Evolutionary conservation across 169 alveolate genomes (phyloP), one percentile per base, ranked within the genome.

Genomic region (Babesia caballi): DNA sequence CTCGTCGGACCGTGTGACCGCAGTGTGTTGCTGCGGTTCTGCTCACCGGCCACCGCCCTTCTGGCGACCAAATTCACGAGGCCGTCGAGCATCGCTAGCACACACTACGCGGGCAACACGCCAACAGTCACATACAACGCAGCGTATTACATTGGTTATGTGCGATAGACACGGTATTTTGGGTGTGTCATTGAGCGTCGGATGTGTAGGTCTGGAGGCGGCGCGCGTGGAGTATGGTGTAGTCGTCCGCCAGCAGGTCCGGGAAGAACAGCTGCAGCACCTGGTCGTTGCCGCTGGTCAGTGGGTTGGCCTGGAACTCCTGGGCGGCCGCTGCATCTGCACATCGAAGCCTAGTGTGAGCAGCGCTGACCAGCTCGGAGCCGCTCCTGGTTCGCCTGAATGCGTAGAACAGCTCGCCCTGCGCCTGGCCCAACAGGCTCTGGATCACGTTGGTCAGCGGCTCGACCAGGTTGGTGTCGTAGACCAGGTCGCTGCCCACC

Each of bases 401-500:
- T 23, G 66, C 84, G 66, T 87, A 87, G 15, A 83, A 74, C 56
- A 87, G 77, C 30, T 40, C 78, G 2, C 92, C 92, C 7, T 71
- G 35, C 21, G 36, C 28, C 38, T 40, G 46, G 50, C 66, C 66
- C n/a, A 87, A 44, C 21, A 76, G 38, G 11, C 17, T 33, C 54
- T 65, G 46, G 33, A 87, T 46, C 30, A 77, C 66, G 35, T 69
- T 68, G 9, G 74, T 32, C 56, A 87, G 47, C 27, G 88, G 83
- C 33, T 57, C 52, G 7, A 87, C 92, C 19, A 82, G 49, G 38
- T 77, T 54, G 14, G 61, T 35, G 61, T 82, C 89, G 54, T 87
- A 87, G 8, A 87, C 80, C 36, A 87, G 74, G 73, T 87, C 92
- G 59, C 92, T 87, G 12, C 85, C 92, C n/a, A 87, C 56, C 17